Base-by-base conservation (phyloP, 345 rosid genomes). In the Eucalyptus albens region DNA sequence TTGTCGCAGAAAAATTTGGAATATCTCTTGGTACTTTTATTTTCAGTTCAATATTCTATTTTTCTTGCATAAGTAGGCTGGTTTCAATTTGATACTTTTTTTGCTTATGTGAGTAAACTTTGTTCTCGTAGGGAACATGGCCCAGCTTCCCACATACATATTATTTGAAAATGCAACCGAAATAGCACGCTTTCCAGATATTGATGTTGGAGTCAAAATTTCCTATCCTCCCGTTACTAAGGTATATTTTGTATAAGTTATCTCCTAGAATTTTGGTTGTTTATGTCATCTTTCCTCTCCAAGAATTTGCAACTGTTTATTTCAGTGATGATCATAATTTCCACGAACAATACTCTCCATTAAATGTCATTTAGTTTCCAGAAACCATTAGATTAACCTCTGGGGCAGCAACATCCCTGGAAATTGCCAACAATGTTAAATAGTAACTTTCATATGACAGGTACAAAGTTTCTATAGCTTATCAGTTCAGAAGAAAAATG, bases 111-210 rank as follows among this genome's bases (percentile, higher is more conserved):
- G 50, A 50, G 33, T 87, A 40, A 77, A 77, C 59, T 22, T 47
- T 87, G 50, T 86, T 51, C 55, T 81, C n/a, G 16, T 87, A 96
- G 99, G 95, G 89, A 95, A 95, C 87, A 92, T 94, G 95, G 92
- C 93, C 87, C 98, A 96, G 87, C 97, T 96, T 92, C 99, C 99
- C 31, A 95, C 97, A 50, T 97, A 95, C 91, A 94, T 97, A 88
- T 91, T 97, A 88, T 96, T 95, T 40, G 97, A 97, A 91, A 96
- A 95, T 92, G 96, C 96, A 55, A 91, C 93, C 3, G 99, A 97
- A 92, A 92, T 96, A 87, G 91, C 94, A 89, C 96, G 99, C 53
- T 94, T 95, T 90, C 98, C 99, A 40, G 98, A 96, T 90, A 93
- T 94, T 91, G 91, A 93, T 90, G 93, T 94, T 89, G 98, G 95